Evolutionary conservation across 164 flowering plant genomes (phyloP), one percentile per base, ranked within the genome.

Genomic region (Annona cherimola): DNA sequence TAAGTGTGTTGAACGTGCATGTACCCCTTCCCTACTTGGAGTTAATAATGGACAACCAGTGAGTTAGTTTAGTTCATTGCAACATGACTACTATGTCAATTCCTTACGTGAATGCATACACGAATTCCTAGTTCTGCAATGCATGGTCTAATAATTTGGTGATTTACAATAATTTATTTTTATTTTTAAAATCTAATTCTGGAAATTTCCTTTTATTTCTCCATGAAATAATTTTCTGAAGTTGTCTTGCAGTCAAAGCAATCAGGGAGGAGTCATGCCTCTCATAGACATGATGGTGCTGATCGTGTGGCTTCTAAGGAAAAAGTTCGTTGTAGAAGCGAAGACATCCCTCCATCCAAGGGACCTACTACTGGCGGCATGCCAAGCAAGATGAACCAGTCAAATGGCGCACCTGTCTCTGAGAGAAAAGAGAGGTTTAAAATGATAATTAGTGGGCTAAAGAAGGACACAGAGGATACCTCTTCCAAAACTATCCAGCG

Each of bases 391-490:
- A 19, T 46, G 42, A 59, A 61, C 70, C 45, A 69, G 46, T 71
- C 66, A 66, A 91, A 86, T 57, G 71, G 89, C 14, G 89, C 89
- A 26, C 69, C 69, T 75, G 94, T 87, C 66, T 74, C 77, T 45
- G 89, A 89, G 68, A 86, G 81, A 78, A 93, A 90, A 80, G 98
- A 90, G 77, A 93, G 91, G 84, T 91, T 95, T 80, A 91, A 84
- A 75, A 95, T 93, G 99, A 84, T 88, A 39, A 84, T 93, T 69
- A 83, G 90, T 45, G 93, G 88, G 76, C 69, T 85, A 59, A 93
- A 93, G 82, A 94, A 87, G 80, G 97, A 91, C 64, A 68, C 73
- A 61, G 35, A 26, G 35, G 35, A 26, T 26, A 26, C 35, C 35
- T 77, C 84, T 39, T 68, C 89, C 5, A 90, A 81, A 80, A 66